phyloP scores from a whole-genome alignment of 2,329 filamentous ascomycete genomes.

The Sodiomyces alkalinus region DNA sequence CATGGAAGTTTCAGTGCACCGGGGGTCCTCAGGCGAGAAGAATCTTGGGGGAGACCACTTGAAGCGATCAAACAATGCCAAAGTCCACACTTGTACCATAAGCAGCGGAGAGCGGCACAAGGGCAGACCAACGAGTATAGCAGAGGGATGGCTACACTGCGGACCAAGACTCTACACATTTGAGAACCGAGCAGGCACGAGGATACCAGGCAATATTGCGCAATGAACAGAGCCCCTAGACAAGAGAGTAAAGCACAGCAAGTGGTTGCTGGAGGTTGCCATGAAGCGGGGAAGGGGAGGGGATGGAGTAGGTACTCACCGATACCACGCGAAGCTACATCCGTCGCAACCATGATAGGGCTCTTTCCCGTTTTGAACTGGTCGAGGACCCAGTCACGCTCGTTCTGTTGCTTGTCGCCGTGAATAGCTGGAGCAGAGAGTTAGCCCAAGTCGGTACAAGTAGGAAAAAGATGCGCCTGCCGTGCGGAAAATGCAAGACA shows the following conservation, averaged over 20 bases:
- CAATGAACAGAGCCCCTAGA: conserved; percentile 76
- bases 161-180: conserved; percentile 76
- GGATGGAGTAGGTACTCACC: conserved; percentile 67
- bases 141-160: conserved; percentile 48
- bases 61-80: conserved; percentile 65
- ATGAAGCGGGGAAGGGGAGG: conserved; percentile 26
- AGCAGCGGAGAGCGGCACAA: conserved; percentile 42
- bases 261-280: conserved; percentile 44
- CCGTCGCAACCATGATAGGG: conserved; percentile 99
- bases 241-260: conserved; percentile 83
- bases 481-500: conserved; percentile 19
- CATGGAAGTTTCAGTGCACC: conserved; percentile 35
- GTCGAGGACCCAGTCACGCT: conserved; percentile 98
- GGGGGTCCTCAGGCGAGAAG: conserved; percentile 40
- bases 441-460: too few species aligned
- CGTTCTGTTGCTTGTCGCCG: conserved; percentile 98
- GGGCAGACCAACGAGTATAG: conserved; percentile 65
- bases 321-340: conserved; percentile 99
- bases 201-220: conserved; percentile 85
- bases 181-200: conserved; percentile 71
- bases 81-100: conserved; percentile 63
- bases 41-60: conserved; percentile 49
- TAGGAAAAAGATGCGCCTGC: too few species aligned
- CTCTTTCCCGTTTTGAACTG: conserved; percentile 99
- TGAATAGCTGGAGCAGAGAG: conserved; percentile 91